Base-by-base conservation (phyloP, 257 asterid species). In the Phtheirospermum japonicum region DNA sequence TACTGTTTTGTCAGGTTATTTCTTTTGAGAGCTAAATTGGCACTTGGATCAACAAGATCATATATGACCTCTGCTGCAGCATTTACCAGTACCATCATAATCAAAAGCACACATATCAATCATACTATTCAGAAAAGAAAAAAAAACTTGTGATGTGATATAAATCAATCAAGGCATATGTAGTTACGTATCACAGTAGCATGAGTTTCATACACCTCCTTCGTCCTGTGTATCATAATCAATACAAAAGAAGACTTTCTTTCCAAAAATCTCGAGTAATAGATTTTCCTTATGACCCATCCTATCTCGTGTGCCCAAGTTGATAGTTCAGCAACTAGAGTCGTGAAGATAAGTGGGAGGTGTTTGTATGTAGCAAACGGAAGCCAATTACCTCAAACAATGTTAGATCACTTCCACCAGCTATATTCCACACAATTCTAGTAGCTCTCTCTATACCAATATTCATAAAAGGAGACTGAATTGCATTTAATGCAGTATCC, bases 31-130 rank as follows among this genome's bases (percentile, higher is more conserved):
- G n/a, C n/a, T n/a, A n/a, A n/a, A n/a, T n/a, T n/a, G n/a, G n/a
- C n/a, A n/a, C n/a, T n/a, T n/a, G n/a, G n/a, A n/a, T n/a, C n/a
- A 64, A 91, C 95, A 60, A 91, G 94, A 69, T 85, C 96, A 63
- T 88, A 91, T 79, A 91, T 88, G 71, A 91, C 96, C 79, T 88
- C 96, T 64, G 96, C 96, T 37, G 96, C 95, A 50, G 96, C 91
- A 74, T 88, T 91, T 62, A 90, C 97, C 96, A 85, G 65, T 46
- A 9, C 33, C 59, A 74, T 37, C 37, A 31, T 9, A 39, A 56
- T 31, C 49, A 45, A 32, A 63, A 71, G n/a, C n/a, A n/a, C n/a
- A n/a, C n/a, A n/a, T n/a, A n/a, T n/a, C n/a, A n/a, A n/a, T n/a
- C n/a, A n/a, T n/a, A n/a, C n/a, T n/a, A n/a, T n/a, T n/a, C n/a